A percentile compares a stretch with the other conserved stretches of the same genome.
Evolutionary conservation across 2,329 filamentous ascomycete genomes (phyloP).

Genomic region (Incumbomyces delicatus): DNA sequence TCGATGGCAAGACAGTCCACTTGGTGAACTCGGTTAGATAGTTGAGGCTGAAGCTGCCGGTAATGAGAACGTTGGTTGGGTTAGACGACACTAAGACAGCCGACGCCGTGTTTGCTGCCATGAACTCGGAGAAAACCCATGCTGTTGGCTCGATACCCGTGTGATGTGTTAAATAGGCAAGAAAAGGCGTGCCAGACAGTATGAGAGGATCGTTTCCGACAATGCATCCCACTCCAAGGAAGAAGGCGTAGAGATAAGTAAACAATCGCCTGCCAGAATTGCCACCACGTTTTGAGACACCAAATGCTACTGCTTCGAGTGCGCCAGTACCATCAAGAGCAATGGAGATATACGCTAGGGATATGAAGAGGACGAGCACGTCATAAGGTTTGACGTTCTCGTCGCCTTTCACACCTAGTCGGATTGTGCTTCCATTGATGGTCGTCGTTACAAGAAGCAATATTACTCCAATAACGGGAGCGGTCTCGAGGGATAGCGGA

Average conservation of each 20-base stretch:
- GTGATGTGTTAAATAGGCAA: conserved; percentile 20
- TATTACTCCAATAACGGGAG: conserved; percentile 18
- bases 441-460: conserved; percentile 20
- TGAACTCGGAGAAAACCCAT: conserved; percentile 22
- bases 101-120: conserved; percentile 49
- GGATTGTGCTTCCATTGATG: conserved; percentile 19
- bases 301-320: conserved; percentile 19
- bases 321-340: conserved; percentile 21
- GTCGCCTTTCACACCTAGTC: conserved; percentile 19
- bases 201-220: conserved; percentile 21
- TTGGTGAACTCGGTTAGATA: conserved; percentile 21
- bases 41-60: conserved; percentile 19
- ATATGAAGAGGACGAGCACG: conserved; percentile 21
- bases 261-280: conserved; percentile 19
- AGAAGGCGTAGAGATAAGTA: conserved; percentile 20
- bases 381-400: conserved; percentile 20
- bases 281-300: conserved; percentile 19
- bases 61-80: conserved; percentile 42
- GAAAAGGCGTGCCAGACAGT: conserved; percentile 20
- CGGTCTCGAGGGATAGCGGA: conserved; percentile 18
- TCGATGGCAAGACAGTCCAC: conserved; percentile 20
- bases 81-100: conserved; percentile 70
- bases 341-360: conserved; percentile 21
- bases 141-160: conserved; percentile 16
- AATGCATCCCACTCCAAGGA: conserved; percentile 19